Evolutionary conservation across 1,139 yeast species (phyloP).

Genomic region (Geotrichum macrosporum): DNA sequence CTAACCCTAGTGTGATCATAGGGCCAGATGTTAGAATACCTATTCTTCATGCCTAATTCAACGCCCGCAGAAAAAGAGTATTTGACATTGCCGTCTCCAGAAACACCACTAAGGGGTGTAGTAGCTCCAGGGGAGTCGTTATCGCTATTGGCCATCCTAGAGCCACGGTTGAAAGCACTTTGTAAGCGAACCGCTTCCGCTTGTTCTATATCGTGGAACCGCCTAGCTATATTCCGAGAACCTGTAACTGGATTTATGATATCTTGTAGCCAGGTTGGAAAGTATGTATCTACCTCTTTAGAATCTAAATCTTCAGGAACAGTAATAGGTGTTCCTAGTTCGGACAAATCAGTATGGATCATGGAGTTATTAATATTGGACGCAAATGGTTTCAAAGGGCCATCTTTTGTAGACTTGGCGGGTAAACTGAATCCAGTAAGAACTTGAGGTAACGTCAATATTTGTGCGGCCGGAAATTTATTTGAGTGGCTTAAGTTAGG

Average conservation of each 20-base stretch:
- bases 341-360: constrained; percentile 22
- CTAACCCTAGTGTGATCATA: constrained; percentile 75
- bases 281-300: constrained; percentile 17
- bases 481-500: neutral
- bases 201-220: constrained; percentile 38
- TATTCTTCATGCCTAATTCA: constrained; percentile 65
- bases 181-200: constrained; percentile 38
- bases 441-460: constrained; percentile 23
- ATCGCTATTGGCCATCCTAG: neutral
- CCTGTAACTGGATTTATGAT: constrained; percentile 31
- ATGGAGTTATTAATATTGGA: constrained; percentile 20
- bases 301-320: constrained; percentile 20
- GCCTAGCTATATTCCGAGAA: constrained; percentile 36
- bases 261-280: constrained; percentile 39
- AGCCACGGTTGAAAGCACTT: constrained; percentile 23
- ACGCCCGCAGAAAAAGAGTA: constrained; percentile 62
- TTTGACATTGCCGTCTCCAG: constrained; percentile 15
- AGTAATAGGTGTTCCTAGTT: constrained; percentile 12
- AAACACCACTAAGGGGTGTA: neutral
- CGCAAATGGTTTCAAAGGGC: constrained; percentile 12
- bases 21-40: constrained; percentile 78
- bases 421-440: constrained; percentile 32
- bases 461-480: constrained; percentile 9
- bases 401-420: constrained; percentile 15
- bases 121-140: neutral